phyloP scores from a whole-genome alignment of 768 basidiomycete species.

The Russula abietina region DNA sequence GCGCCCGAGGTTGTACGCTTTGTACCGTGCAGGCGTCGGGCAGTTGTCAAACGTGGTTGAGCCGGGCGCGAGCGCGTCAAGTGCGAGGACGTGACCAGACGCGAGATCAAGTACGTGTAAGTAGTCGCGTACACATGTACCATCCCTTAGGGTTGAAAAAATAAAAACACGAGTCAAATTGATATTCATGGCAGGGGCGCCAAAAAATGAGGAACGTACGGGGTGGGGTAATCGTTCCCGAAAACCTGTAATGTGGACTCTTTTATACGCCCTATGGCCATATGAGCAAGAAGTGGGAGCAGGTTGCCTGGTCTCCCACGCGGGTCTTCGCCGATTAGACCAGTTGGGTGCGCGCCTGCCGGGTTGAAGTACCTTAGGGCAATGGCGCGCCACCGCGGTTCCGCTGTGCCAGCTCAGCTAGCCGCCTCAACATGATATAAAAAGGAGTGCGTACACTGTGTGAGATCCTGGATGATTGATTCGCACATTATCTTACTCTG shows the following conservation, averaged over 20 bases:
- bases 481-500: constrained; percentile 96
- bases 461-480: constrained; percentile 82
- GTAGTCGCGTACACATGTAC: constrained; percentile 97
- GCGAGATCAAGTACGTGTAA: constrained; percentile 92
- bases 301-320: constrained; percentile 91
- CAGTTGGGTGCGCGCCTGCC: constrained; percentile 96
- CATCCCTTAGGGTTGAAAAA: constrained; percentile 51
- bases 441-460: constrained; percentile 49
- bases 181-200: background rate
- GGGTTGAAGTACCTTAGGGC: constrained; percentile 98
- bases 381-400: constrained; percentile 72
- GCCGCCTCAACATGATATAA: background rate
- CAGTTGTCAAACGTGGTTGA: constrained; percentile 56
- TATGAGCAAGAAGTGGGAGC: constrained; percentile 87
- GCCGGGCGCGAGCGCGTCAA: constrained; percentile 68
- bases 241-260: constrained; percentile 66
- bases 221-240: constrained; percentile 95
- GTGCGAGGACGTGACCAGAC: constrained; percentile 85
- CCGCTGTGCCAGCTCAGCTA: constrained; percentile 41
- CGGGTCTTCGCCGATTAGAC: constrained; percentile 94
- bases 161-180: background rate
- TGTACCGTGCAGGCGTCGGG: constrained; percentile 57
- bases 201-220: constrained; percentile 38
- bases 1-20: constrained; percentile 95
- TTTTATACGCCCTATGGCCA: constrained; percentile 84